These are phyloP conservation scores for Agrocybe praecox DNA, from an alignment of 768 basidiomycete species.

Conservation along the genomic window DNA sequence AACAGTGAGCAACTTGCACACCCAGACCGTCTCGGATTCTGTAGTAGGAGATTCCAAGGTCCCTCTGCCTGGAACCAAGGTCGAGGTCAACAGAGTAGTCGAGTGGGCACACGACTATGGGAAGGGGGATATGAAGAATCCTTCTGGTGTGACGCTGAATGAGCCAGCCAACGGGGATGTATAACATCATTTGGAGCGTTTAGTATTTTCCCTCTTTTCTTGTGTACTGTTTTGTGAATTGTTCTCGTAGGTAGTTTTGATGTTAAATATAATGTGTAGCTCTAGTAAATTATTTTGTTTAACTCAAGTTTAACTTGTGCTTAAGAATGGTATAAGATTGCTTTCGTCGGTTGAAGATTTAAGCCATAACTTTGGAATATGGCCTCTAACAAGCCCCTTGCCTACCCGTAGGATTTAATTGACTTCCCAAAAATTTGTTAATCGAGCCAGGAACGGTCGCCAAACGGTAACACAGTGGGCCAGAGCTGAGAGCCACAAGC, in stretches of 20 bases:
- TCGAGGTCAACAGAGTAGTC: slow-evolving; percentile 5
- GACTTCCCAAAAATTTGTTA: too few species aligned
- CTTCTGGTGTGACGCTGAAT: background rate
- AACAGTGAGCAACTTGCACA: background rate
- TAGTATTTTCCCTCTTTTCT: too few species aligned
- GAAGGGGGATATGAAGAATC: background rate
- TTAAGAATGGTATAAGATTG: too few species aligned
- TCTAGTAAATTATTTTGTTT: background rate
- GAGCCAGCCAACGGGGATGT: background rate
- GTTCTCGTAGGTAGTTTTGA: background rate
- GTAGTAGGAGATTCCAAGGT: background rate
- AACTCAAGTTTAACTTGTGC: background rate
- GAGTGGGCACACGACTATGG: slow-evolving; percentile 5
- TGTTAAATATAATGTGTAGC: background rate
- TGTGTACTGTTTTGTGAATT: background rate
- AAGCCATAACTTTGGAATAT: too few species aligned
- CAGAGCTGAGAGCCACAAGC: too few species aligned
- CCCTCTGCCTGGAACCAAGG: background rate
- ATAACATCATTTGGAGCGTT: background rate
- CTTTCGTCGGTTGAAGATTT: too few species aligned
- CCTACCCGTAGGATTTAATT: too few species aligned
- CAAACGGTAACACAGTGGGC: too few species aligned
- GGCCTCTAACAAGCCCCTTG: too few species aligned
- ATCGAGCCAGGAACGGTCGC: too few species aligned
- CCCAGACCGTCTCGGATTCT: background rate